Evolutionary conservation across 2,329 filamentous ascomycete species (phyloP).

Genomic region (Arthrobotrys pseudoclavata): DNA sequence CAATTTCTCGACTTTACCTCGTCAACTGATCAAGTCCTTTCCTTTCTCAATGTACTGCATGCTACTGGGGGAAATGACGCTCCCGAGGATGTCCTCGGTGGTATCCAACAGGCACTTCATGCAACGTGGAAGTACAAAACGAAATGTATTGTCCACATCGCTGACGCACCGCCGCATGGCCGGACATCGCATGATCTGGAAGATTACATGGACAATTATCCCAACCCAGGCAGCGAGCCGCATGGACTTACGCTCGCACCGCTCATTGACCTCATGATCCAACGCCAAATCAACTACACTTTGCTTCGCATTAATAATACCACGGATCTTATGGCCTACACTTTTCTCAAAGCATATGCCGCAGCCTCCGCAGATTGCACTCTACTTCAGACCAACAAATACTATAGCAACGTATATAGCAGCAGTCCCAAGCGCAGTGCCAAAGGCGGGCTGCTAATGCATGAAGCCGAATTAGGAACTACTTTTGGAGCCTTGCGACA

Average conservation of each 20-base stretch:
- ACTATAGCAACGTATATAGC: conserved; percentile 49
- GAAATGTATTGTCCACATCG: conserved; percentile 65
- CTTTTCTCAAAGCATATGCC: conserved; percentile 63
- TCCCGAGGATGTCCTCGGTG: conserved; percentile 66
- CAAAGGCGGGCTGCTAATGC: conserved; percentile 61
- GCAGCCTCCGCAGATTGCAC: conserved; percentile 59
- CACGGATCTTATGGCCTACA: conserved; percentile 64
- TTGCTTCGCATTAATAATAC: conserved; percentile 64
- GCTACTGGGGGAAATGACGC: conserved; percentile 64
- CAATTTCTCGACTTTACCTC: conserved; percentile 65
- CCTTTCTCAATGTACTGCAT: conserved; percentile 63
- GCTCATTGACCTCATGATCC: conserved; percentile 63
- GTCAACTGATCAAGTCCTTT: conserved; percentile 59
- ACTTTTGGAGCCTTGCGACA: conserved; percentile 63
- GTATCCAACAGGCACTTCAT: conserved; percentile 64
- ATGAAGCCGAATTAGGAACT: conserved; percentile 63
- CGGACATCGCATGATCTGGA: conserved; percentile 61
- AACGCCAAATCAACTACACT: conserved; percentile 64
- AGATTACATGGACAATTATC: conserved; percentile 61
- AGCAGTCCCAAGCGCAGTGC: conserved; percentile 1
- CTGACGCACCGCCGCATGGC: conserved; percentile 65
- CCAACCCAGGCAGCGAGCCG: conserved; percentile 63
- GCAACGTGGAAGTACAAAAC: conserved; percentile 65
- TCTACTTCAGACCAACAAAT: conserved; percentile 63
- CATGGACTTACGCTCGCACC: conserved; percentile 63